phyloP scores from a whole-genome alignment of 768 basidiomycete genomes.

The Plicaturopsis crispa region DNA sequence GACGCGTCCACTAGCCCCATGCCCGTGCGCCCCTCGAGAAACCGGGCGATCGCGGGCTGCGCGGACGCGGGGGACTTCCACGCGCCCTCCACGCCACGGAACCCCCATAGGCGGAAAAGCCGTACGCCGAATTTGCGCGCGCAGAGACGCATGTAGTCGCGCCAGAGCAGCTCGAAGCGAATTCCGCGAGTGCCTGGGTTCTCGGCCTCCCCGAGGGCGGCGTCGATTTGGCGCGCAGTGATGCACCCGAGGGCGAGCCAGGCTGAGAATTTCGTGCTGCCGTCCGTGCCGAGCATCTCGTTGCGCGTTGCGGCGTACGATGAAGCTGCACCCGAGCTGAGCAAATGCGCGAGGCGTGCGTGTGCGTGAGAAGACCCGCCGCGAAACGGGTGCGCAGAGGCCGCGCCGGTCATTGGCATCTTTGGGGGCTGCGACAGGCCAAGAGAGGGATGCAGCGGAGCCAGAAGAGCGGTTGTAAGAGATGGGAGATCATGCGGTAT shows the following conservation, averaged over 20 bases:
- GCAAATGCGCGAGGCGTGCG: slow-evolving; percentile 6
- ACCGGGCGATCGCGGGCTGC: slow-evolving; percentile 11
- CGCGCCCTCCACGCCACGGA: slow-evolving; percentile 20
- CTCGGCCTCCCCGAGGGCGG: slow-evolving; percentile 15
- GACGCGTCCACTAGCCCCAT: slow-evolving; percentile 33
- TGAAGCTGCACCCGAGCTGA: slow-evolving; percentile 4
- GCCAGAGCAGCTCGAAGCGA: slow-evolving; percentile 29
- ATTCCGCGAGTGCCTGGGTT: slow-evolving; percentile 29
- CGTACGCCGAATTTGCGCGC: slow-evolving; percentile 20
- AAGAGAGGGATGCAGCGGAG: background rate
- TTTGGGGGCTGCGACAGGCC: too few relatives aligned
- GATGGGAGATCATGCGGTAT: slow-evolving; percentile 1
- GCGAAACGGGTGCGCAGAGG: slow-evolving; percentile 5
- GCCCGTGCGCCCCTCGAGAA: slow-evolving; percentile 27
- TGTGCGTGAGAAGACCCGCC: slow-evolving; percentile 6
- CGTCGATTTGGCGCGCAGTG: slow-evolving; percentile 14
- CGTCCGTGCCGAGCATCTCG: slow-evolving; percentile 26
- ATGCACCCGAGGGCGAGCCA: slow-evolving; percentile 26
- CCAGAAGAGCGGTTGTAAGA: slow-evolving; percentile 1
- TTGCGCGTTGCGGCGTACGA: slow-evolving; percentile 11
- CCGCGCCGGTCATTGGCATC: too few relatives aligned
- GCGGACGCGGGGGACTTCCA: slow-evolving; percentile 13
- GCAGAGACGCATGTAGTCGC: slow-evolving; percentile 31
- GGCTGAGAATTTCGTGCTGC: slow-evolving; percentile 31
- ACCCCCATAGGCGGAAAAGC: slow-evolving; percentile 28